Evolutionary conservation across 1,284 basidiomycete genomes (phyloP).

Genomic region (Rhodofomes roseus): DNA sequence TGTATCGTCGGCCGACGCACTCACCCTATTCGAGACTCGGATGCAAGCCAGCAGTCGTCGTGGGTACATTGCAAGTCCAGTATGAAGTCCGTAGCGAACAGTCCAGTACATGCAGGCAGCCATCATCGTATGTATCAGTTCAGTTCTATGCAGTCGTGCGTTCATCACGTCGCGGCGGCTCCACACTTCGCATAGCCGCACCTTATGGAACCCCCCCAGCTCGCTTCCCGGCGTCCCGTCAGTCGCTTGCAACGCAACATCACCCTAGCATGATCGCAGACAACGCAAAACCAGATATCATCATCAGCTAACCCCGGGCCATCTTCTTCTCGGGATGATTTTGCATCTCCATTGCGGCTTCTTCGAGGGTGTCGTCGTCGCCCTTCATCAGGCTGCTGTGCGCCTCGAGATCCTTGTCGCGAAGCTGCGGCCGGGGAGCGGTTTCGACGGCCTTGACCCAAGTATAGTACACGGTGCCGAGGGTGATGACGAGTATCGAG

Average conservation of each 20-base stretch:
- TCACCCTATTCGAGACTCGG: background rate
- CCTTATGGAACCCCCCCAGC: background rate
- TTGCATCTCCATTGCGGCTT: slow-evolving; percentile 18
- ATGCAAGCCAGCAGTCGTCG: background rate
- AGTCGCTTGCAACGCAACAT: background rate
- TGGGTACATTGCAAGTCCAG: background rate
- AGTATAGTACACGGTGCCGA: slow-evolving; percentile 67
- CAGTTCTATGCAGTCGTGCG: background rate
- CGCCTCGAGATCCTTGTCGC: slow-evolving; percentile 39
- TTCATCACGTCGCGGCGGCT: background rate
- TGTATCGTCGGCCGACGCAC: background rate
- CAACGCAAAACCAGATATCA: background rate
- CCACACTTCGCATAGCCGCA: background rate
- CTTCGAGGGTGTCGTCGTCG: slow-evolving; percentile 9
- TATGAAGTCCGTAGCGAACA: background rate
- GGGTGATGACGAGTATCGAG: slow-evolving; percentile 59
- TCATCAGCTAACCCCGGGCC: background rate
- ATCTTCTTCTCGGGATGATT: slow-evolving; percentile 21
- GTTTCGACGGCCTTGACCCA: slow-evolving; percentile 58
- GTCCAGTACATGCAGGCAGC: background rate
- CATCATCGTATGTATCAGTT: background rate
- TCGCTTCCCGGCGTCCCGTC: background rate
- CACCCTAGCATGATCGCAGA: background rate
- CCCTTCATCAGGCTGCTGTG: slow-evolving; percentile 10
- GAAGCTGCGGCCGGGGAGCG: slow-evolving; percentile 23